Base-by-base conservation (phyloP, 352 stramenopile species). In the Blastocystis sp. region DNA sequence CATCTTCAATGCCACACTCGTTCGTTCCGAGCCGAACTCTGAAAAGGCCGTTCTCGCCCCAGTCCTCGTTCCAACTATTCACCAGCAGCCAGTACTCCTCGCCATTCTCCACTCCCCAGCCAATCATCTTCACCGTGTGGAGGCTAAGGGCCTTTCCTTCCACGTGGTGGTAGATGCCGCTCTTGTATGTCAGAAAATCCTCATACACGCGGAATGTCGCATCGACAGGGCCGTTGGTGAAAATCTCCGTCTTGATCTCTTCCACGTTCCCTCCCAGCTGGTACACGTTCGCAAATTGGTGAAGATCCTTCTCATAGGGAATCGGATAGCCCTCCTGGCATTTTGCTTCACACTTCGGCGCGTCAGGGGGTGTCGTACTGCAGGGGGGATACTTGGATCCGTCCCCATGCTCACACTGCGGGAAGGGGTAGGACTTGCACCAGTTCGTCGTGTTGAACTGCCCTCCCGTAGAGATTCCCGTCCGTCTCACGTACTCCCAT, bases 21-120 rank as follows among this genome's bases (percentile, higher is more conserved):
- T 93, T 89, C 2, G 69, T 67, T 14, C 91, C 91, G 21, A 91
- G 82, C 7, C 89, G 61, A 60, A 93, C 93, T 11, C 90, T 70
- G 90, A 93, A 93, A 1, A 90, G 64, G 38, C 91, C 91, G 7
- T 90, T 80, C 66, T 92, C 91, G 28, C 91, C 91, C 91, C 91
- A 93, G 0, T 80, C 88, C 11, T 90, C 61, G 71, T 91, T 90
- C 90, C 90, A 91, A 9, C 41, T 88, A 69, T 91, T 91, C 21
- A 80, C 65, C 19, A 90, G 82, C 21, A 89, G 56, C 90, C 90
- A 91, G 76, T 91, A 91, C 19, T 66, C 59, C 52, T 59, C 60
- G 56, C 89, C 90, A 52, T 90, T 91, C 34, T 91, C 90, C 10
- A 67, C 67, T 53, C 90, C 90, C 77, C 88, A 91, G 14, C 90